These are phyloP conservation scores for Mucor saturninus DNA, from an alignment of 371 early-diverging fungal genomes.

Conservation along the genomic window DNA sequence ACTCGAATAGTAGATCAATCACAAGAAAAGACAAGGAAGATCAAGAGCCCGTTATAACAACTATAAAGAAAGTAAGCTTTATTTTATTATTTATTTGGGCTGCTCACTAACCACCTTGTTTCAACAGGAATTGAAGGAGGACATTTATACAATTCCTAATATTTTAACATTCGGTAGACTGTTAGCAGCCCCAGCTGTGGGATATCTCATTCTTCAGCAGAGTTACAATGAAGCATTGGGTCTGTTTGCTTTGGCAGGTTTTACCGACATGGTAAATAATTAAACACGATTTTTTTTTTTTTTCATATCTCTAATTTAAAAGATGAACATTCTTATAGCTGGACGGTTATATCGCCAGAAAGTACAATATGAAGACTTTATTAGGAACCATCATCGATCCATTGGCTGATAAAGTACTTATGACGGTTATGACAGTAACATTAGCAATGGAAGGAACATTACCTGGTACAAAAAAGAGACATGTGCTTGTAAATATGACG, in stretches of 20 bases:
- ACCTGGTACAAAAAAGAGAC: conserved; percentile 62
- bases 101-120: too few species aligned
- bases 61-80: not conserved
- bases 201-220: conserved; percentile 82
- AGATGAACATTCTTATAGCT: conserved; percentile 42
- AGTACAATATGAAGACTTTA: conserved; percentile 83
- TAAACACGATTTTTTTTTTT: not conserved
- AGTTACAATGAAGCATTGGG: conserved; percentile 71
- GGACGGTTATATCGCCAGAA: conserved; percentile 93
- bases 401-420: conserved; percentile 94
- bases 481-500: not conserved
- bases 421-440: conserved; percentile 89
- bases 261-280: conserved; percentile 79
- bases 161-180: conserved; percentile 80
- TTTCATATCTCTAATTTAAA: not conserved
- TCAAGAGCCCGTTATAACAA: not conserved
- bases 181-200: conserved; percentile 82
- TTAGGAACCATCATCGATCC: conserved; percentile 95
- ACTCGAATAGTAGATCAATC: not conserved
- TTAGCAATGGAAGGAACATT: conserved; percentile 76
- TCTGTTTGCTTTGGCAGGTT: conserved; percentile 78
- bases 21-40: conserved; percentile 1
- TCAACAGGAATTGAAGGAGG: conserved; percentile 55
- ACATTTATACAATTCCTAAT: conserved; percentile 91
- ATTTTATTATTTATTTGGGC: too few species aligned